Evolutionary conservation across 768 basidiomycete genomes (phyloP).

Genomic region (Tulasnella sp.): DNA sequence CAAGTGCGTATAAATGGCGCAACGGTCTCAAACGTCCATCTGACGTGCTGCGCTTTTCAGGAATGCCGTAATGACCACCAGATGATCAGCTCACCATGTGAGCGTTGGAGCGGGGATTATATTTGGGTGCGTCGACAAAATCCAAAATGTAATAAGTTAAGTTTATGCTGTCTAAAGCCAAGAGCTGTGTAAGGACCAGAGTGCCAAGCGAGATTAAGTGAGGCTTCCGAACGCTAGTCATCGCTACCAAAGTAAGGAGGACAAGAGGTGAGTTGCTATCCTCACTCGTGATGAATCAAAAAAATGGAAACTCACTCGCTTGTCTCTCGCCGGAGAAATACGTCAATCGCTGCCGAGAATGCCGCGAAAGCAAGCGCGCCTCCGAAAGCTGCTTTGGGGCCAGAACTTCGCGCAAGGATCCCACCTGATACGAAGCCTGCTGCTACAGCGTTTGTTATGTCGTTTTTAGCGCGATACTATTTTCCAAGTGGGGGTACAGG

Average conservation of each 20-base stretch:
- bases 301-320: slow-evolving; percentile 47
- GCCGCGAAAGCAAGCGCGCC: slow-evolving; percentile 89
- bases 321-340: slow-evolving; percentile 71
- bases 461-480: slow-evolving; percentile 93
- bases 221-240: neutral
- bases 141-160: too few relatives aligned
- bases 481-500: neutral
- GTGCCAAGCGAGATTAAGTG: too few relatives aligned
- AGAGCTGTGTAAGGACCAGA: too few relatives aligned
- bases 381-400: slow-evolving; percentile 75
- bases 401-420: slow-evolving; percentile 75
- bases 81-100: too few relatives aligned
- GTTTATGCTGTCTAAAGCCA: too few relatives aligned
- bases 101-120: too few relatives aligned
- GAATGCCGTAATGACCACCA: too few relatives aligned
- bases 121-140: too few relatives aligned
- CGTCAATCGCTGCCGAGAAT: slow-evolving; percentile 85
- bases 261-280: neutral
- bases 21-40: too few relatives aligned
- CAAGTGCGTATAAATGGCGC: too few relatives aligned
- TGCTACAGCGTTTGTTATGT: slow-evolving; percentile 81
- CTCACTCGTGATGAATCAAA: neutral
- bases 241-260: neutral
- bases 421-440: slow-evolving; percentile 86
- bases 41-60: too few relatives aligned